These are phyloP conservation scores for Amanita pallidorosea DNA, from an alignment of 768 basidiomycete genomes.

Conservation along the genomic window DNA sequence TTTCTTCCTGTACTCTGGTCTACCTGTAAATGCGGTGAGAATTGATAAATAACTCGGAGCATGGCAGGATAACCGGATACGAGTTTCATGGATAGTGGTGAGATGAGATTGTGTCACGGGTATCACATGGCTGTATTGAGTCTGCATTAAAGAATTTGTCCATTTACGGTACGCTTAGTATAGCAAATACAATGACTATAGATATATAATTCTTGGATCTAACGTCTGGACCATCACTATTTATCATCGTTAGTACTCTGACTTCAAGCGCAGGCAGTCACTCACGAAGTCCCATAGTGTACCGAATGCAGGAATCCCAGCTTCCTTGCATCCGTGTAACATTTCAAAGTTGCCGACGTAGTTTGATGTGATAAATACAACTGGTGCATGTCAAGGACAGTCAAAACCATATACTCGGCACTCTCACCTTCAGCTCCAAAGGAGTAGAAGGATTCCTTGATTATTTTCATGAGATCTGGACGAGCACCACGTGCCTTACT, in stretches of 20 bases:
- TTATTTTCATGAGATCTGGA: constrained; percentile 67
- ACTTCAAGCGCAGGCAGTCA: constrained; percentile 1
- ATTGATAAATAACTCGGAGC: no score
- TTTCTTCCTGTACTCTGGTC: not conserved
- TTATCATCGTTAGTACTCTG: not conserved
- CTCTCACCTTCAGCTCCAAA: constrained; percentile 62
- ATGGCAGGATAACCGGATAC: no score
- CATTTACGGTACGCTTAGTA: not conserved
- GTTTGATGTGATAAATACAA: constrained; percentile 83
- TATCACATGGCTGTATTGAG: not conserved
- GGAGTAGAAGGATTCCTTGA: constrained; percentile 54
- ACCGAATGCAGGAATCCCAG: constrained; percentile 57
- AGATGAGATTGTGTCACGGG: no score
- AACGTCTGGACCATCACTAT: not conserved
- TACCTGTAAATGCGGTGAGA: no score
- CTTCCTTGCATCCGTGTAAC: constrained; percentile 67
- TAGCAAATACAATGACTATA: not conserved
- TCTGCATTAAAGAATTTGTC: not conserved
- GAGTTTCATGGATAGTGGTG: no score
- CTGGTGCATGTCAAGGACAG: constrained; percentile 17
- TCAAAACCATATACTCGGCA: not conserved
- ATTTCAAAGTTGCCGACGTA: constrained; percentile 69
- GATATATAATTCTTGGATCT: not conserved
- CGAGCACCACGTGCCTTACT: constrained; percentile 63
- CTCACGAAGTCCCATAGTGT: constrained; percentile 62